Conservation (phyloP, 306 rosid species). For the Vicia faba region DNA sequence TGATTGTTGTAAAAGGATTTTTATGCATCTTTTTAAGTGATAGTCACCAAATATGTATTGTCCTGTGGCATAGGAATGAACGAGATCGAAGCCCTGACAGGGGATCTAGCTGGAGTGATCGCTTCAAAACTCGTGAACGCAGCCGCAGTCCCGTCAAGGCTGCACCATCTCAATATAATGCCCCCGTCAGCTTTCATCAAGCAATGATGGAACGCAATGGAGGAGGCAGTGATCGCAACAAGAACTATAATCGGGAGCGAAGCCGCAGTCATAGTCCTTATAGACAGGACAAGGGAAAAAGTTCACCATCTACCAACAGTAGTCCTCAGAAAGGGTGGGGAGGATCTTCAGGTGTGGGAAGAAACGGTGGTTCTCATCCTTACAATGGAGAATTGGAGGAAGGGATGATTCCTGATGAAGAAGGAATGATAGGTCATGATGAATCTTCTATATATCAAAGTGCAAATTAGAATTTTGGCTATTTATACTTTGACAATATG, state of each 20-base stretch:
- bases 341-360: slow-evolving; percentile 36
- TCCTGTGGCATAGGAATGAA: slow-evolving; percentile 58
- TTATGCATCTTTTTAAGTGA: slow-evolving; percentile 16
- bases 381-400: slow-evolving; percentile 67
- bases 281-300: slow-evolving; percentile 30
- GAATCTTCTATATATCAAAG: slow-evolving; percentile 31
- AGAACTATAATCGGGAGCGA: slow-evolving; percentile 51
- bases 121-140: slow-evolving; percentile 57
- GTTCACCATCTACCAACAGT: slow-evolving; percentile 25
- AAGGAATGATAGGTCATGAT: slow-evolving; percentile 66
- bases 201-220: slow-evolving; percentile 62
- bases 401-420: slow-evolving; percentile 83
- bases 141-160: slow-evolving; percentile 66
- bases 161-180: slow-evolving; percentile 35
- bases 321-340: slow-evolving; percentile 44
- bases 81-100: slow-evolving; percentile 68
- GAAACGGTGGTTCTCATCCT: slow-evolving; percentile 41
- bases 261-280: slow-evolving; percentile 66
- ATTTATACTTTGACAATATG: not conserved
- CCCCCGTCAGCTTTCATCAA: slow-evolving; percentile 70
- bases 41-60: slow-evolving; percentile 7
- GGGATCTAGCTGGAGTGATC: slow-evolving; percentile 59
- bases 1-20: not conserved
- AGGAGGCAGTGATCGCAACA: slow-evolving; percentile 46
- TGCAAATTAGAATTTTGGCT: slow-evolving; percentile 28